A percentile compares a stretch with the other conserved stretches of the same genome.
Conservation (phyloP, 2,329 filamentous ascomycete species). For the Arthrinium phaeospermum region DNA sequence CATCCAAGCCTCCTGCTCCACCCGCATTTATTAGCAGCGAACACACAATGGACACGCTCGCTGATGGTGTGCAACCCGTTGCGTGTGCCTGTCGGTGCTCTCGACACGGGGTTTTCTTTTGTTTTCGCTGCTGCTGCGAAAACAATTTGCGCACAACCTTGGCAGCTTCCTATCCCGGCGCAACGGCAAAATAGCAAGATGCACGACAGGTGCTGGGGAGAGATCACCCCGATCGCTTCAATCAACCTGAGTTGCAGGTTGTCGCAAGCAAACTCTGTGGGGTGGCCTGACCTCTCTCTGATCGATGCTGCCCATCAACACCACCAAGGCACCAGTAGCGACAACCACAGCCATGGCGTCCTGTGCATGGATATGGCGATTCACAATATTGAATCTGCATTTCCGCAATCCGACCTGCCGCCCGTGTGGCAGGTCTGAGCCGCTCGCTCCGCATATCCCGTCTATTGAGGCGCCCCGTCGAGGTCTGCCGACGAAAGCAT, state of each 20-base stretch:
- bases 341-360: neutral
- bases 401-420: neutral
- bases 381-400: neutral
- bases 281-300: conserved; percentile 9
- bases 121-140: conserved; percentile 20
- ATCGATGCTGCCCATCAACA: neutral
- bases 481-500: neutral
- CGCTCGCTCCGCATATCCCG: conserved; percentile 1
- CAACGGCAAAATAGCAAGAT: conserved; percentile 16
- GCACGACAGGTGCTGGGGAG: neutral
- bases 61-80: conserved; percentile 10
- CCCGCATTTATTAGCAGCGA: conserved; percentile 8
- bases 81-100: neutral
- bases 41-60: neutral
- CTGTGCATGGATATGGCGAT: neutral
- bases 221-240: neutral
- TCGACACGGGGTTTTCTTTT: conserved; percentile 15
- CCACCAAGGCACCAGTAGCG: neutral
- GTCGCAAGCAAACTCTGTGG: neutral
- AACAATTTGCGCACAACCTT: conserved; percentile 13
- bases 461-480: neutral
- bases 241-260: neutral
- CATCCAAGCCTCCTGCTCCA: conserved; percentile 1
- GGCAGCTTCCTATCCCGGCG: conserved; percentile 18
- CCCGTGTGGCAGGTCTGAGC: neutral